Evolutionary conservation across 306 rosid species (phyloP), one percentile per base, ranked within the genome.

Genomic region (Begonia loranthoides): DNA sequence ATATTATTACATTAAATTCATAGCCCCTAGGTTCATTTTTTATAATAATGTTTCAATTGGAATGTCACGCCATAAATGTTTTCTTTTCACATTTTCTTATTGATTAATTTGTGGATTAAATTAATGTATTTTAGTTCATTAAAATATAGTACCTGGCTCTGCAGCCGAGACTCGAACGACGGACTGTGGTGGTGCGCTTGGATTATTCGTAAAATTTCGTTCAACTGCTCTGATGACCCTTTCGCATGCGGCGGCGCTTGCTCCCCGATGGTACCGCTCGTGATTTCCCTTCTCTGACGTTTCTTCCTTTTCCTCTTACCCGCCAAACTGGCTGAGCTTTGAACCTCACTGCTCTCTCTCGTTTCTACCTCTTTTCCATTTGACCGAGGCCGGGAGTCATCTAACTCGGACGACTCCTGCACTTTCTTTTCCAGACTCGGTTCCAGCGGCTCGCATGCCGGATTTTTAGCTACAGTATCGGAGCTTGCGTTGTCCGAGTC

Each of bases 311-410:
- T 74, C 70, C 71, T 61, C 65, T 51, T 78, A 38, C 77, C 50
- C 22, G 93, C 70, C 52, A 86, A 66, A 17, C 88, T 86, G 48
- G 81, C 83, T n/a, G 93, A 87, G 67, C 93, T 87, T 38, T 87
- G 93, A 51, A 80, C 93, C 51, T 79, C 95, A 46, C 95, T 68
- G 51, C 93, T 86, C 59, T 71, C 93, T 34, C 83, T 61, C 45
- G 75, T 64, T 50, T 52, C 78, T 24, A 14, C 58, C 13, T 49
- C 71, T 16, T 73, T 75, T 41, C 63, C 83, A 45, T 72, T 70
- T 54, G 84, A 77, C 49, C 66, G 77, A 51, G 77, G 76, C 78
- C 64, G 76, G 60, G 84, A 81, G 70, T 74, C 84, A 10, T 71
- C 65, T 41, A 76, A 73, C 75, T 75, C 87, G 43, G 79, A 82